Evolutionary conservation across 768 basidiomycete genomes (phyloP), one percentile per base, ranked within the genome.

Genomic region (Leccinum imitatum): DNA sequence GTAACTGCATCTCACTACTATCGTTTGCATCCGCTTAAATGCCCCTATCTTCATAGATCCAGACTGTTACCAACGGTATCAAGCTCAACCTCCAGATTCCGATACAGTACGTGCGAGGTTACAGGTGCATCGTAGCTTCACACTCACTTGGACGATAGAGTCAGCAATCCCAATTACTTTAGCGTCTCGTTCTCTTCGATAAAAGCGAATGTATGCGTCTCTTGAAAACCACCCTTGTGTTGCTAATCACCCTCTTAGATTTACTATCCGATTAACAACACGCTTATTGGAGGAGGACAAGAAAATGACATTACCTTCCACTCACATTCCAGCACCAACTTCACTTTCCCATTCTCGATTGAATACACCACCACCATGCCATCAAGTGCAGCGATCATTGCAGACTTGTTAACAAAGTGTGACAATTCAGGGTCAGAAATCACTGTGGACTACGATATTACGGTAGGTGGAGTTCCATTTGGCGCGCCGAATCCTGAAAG

Each of bases 111-210:
- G 87, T 71, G 23, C 58, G 35, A 53, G 5, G 10, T 39, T 39
- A 58, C 3, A 10, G 50, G 27, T 31, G 9, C 10, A 8, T 44
- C 15, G 3, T 55, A n/a, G 25, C 39, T 53, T 46, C 2, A 25
- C 50, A 50, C 63, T 62, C n/a, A 66, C 41, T 33, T 9, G 47
- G 58, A 57, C 6, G 30, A 57, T 64, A 93, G 91, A 30, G 88
- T 93, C 57, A 76, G 77, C 68, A 94, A 94, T 67, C 92, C 91
- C 30, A 93, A 93, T 71, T 91, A 84, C 73, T 91, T 94, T 69
- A 73, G 81, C 9, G 87, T 89, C 10, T 79, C 79, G 19, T 81
- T 94, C 71, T 80, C 81, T 56, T 80, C 81, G 58, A 83, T 94
- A 63, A 77, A 81, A 48, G 87, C 86, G 4, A 73, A 87, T 44